Percentiles rank a stretch among this genome's conserved stretches.
Conservation (phyloP, 768 basidiomycete genomes). For the Mycena pura region DNA sequence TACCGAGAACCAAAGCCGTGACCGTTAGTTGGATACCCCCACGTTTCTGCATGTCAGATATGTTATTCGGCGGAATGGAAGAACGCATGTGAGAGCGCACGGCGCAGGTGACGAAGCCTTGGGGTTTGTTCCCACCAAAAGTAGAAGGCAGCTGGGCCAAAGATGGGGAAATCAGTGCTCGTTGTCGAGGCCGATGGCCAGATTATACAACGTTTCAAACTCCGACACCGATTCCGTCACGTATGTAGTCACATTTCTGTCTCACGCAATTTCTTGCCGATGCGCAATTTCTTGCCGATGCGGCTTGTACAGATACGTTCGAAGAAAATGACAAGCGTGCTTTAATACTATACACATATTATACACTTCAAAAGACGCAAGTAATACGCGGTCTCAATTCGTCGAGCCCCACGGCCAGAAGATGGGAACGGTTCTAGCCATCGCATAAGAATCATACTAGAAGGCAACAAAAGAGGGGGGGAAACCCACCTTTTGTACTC, state of each 20-base stretch:
- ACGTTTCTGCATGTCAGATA: slow-evolving; percentile 23
- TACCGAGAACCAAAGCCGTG: slow-evolving; percentile 11
- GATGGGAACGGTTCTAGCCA: slow-evolving; percentile 46
- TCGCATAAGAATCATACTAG: neutral
- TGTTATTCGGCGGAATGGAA: slow-evolving; percentile 1
- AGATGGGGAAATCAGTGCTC: slow-evolving; percentile 27
- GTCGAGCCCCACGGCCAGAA: slow-evolving; percentile 54
- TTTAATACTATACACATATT: too few species aligned
- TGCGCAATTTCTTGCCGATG: too few species aligned
- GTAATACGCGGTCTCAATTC: slow-evolving; percentile 1
- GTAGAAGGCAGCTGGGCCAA: neutral
- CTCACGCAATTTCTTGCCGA: too few species aligned
- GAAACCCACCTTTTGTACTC: slow-evolving; percentile 60
- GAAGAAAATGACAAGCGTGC: too few species aligned
- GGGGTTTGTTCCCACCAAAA: neutral
- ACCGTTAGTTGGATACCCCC: neutral
- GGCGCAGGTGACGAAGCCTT: neutral
- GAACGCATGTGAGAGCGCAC: slow-evolving; percentile 7
- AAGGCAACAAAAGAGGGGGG: neutral
- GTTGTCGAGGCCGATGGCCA: slow-evolving; percentile 37
- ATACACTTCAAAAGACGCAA: too few species aligned
- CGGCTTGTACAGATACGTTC: too few species aligned
- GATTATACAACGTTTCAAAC: slow-evolving; percentile 31
- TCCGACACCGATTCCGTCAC: slow-evolving; percentile 21
- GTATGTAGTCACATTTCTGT: slow-evolving; percentile 7